Evolutionary conservation across 805 yeast genomes (phyloP).

Genomic region (Babjeviella inositovora): DNA sequence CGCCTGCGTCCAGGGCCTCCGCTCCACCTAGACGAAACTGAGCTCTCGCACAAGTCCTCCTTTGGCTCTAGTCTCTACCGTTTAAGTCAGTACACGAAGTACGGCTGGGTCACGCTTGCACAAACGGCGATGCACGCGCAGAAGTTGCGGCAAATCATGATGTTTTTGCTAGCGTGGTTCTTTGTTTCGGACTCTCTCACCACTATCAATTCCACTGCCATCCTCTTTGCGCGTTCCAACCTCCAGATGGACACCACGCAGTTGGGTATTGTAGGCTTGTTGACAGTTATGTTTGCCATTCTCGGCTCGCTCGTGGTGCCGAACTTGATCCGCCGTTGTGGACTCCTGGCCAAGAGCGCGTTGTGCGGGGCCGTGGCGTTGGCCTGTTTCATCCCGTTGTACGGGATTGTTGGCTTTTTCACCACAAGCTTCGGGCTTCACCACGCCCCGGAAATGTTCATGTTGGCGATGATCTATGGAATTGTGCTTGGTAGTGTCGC

Average conservation of each 20-base stretch:
- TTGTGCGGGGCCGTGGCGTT: conserved; percentile 37
- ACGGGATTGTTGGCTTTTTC: conserved; percentile 55
- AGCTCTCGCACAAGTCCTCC: not conserved
- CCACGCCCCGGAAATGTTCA: conserved; percentile 51
- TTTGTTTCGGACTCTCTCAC: conserved; percentile 61
- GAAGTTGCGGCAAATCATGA: conserved; percentile 44
- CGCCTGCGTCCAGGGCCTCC: conserved; percentile 24
- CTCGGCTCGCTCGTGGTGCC: conserved; percentile 49
- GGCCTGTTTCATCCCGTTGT: conserved; percentile 53
- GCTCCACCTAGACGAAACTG: conserved; percentile 6
- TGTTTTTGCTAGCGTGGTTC: conserved; percentile 62
- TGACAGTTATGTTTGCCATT: conserved; percentile 55
- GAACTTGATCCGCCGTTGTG: conserved; percentile 15
- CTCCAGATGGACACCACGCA: conserved; percentile 53
- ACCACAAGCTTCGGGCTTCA: conserved; percentile 38
- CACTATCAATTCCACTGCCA: conserved; percentile 68
- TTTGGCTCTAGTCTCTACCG: conserved; percentile 4
- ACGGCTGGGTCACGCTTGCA: conserved; percentile 48
- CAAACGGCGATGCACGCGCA: conserved; percentile 44
- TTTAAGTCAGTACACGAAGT: conserved; percentile 18
- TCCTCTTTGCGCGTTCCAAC: conserved; percentile 59
- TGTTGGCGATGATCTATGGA: conserved; percentile 64
- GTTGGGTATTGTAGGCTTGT: conserved; percentile 46
- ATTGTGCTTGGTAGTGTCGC: conserved; percentile 58
- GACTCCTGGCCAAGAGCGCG: conserved; percentile 21